Conservation (phyloP, 2,329 filamentous ascomycete species). For the Ophiocordyceps australis region DNA sequence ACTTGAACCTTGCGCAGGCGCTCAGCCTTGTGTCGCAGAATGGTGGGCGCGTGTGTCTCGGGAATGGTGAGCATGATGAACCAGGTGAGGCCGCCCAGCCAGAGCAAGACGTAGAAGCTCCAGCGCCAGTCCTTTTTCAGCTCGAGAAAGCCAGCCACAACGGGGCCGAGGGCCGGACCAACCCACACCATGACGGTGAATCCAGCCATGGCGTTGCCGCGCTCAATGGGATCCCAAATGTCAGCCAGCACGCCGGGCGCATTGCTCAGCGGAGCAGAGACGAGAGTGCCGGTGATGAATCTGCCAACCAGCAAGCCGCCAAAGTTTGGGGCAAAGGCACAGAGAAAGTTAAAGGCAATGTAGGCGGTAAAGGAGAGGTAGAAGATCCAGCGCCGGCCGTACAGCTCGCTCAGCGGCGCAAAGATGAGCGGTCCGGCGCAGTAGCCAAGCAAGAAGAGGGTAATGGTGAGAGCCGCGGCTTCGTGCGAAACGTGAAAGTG, state of each 20-base stretch:
- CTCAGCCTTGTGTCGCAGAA: conserved; percentile 33
- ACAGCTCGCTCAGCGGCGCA: conserved; percentile 38
- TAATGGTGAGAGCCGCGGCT: conserved; percentile 29
- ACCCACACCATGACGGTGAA: conserved; percentile 35
- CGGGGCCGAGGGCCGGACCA: conserved; percentile 32
- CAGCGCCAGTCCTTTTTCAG: conserved; percentile 35
- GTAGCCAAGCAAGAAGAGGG: conserved; percentile 36
- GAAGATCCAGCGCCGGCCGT: conserved; percentile 33
- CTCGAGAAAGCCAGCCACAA: conserved; percentile 37
- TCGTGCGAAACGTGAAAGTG: conserved; percentile 26
- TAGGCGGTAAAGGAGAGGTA: conserved; percentile 28
- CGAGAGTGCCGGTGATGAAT: conserved; percentile 36
- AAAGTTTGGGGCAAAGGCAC: conserved; percentile 35
- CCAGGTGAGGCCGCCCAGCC: conserved; percentile 18
- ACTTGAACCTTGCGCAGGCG: conserved; percentile 29
- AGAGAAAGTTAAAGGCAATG: conserved; percentile 31
- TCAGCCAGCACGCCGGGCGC: conserved; percentile 33
- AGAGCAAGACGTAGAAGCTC: conserved; percentile 28
- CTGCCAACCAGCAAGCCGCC: conserved; percentile 31
- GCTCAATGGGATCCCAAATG: conserved; percentile 30
- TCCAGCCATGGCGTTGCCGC: conserved; percentile 33
- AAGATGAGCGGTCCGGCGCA: conserved; percentile 39
- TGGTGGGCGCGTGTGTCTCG: conserved; percentile 31
- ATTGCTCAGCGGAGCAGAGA: conserved; percentile 28
- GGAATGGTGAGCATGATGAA: conserved; percentile 37